Base-by-base conservation (phyloP, 2,329 filamentous ascomycete genomes). In the Aspergillus vadensis region DNA sequence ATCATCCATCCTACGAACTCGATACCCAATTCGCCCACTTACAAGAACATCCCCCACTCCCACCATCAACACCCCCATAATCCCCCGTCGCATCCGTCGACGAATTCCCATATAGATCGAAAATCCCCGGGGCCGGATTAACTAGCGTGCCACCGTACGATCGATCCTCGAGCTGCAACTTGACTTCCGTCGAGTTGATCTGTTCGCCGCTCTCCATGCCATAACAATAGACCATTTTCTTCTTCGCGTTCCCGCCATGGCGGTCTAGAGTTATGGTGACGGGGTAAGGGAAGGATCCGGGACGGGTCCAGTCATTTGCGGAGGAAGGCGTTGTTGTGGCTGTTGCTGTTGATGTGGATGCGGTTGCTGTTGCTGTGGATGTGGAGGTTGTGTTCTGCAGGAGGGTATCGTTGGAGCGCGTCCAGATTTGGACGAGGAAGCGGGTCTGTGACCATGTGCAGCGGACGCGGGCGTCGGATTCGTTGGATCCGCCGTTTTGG, bases 381-480 rank as follows among this genome's bases (percentile, higher is more conserved):
- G 65, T 59, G 38, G 53, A 17, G 0, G 52, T 51, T 27, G 62
- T 25, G 38, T 54, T 55, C 50, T 55, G 60, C 32, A 76, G 61
- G 17, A 78, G 63, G 0, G 62, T 59, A 49, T 76, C 75, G 1
- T 69, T 72, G 10, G 79, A 72, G 53, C 79, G 81, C 0, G 86
- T 89, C 85, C 85, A 89, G 56, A 89, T 87, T 65, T 85, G 83
- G 1, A 89, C 82, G 5, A 83, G 76, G 65, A 88, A 83, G 3
- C 86, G 80, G 1, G 86, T 88, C 64, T 88, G 81, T 0, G 84
- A 76, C 78, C 84, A 88, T 3, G 85, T 87, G 68, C 85, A 86
- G 27, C 81, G 76, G 5, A 80, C 71, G 2, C 72, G 76, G 3
- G 84, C 83, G 23, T 80, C 73, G 4, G 76, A 71, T 60, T 80